Conservation (phyloP, 371 early-diverging fungal genomes). For the Gilbertella persicaria region DNA sequence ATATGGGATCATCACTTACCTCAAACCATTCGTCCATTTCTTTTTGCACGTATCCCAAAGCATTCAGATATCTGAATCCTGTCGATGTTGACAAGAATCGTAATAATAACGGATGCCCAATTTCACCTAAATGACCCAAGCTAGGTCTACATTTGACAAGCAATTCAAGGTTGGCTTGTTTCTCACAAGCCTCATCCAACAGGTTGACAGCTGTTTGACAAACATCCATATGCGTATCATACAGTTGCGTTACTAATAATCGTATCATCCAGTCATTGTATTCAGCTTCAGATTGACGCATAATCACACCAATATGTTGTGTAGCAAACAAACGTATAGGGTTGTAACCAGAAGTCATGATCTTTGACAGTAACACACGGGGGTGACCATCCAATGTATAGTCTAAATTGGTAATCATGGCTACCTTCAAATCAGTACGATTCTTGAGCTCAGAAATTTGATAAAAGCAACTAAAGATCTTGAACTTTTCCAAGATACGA, state of each 20-base stretch:
- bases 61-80: conserved; percentile 73
- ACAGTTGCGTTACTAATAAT: conserved; percentile 77
- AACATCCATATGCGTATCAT: conserved; percentile 79
- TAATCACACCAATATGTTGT: conserved; percentile 64
- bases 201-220: conserved; percentile 72
- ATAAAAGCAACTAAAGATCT: conserved; percentile 80
- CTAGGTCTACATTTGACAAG: conserved; percentile 72
- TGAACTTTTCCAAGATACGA: conserved; percentile 71
- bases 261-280: conserved; percentile 81
- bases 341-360: conserved; percentile 82
- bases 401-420: conserved; percentile 77
- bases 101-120: conserved; percentile 70
- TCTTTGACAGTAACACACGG: conserved; percentile 77
- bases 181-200: conserved; percentile 75
- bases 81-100: conserved; percentile 71
- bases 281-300: conserved; percentile 60
- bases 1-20: too few species aligned
- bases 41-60: conserved; percentile 72
- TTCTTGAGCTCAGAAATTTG: conserved; percentile 79
- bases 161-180: conserved; percentile 64
- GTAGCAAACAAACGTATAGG: conserved; percentile 82
- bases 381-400: conserved; percentile 86
- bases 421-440: conserved; percentile 79
- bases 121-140: conserved; percentile 74
- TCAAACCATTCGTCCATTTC: conserved; percentile 87